Evolutionary conservation across 345 rosid genomes (phyloP), one percentile per base, ranked within the genome.

Genomic region (Pistacia integerrima): DNA sequence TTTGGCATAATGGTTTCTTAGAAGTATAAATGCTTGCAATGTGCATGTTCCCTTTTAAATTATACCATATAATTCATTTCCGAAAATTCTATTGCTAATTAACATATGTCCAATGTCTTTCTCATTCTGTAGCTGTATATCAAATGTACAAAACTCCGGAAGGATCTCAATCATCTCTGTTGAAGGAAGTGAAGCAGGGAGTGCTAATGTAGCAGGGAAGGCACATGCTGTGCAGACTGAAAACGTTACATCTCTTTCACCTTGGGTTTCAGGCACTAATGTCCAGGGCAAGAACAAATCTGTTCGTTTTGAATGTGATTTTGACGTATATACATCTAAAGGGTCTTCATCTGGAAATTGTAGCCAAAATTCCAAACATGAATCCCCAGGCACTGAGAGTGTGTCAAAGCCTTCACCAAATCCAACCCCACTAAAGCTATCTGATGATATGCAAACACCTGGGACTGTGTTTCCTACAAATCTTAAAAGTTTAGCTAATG

Each of bases 391-490:
- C 41, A 73, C 69, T 36, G 77, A 76, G 52, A 81, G 64, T 52
- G 66, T 80, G 63, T 74, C 85, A 60, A 81, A 85, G 81, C 64
- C 66, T 75, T 84, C 88, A 17, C 95, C 97, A 44, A 81, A 83
- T 76, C 97, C 97, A 59, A 97, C 96, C 22, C 84, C 96, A 33
- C 7, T 88, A 72, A 89, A 89, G 81, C 82, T 97, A 74, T 86
- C 90, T 57, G 94, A 92, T 75, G 99, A 94, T 73, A 92, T 97
- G 97, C 97, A 97, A 85, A 97, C 99, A 78, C 98, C 98, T 4
- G 99, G 97, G 78, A 94, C 99, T 67, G 84, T 89, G 78, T 96
- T 84, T 76, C 91, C 95, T 60, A 78, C 91, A 72, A 86, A 84
- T 74, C 28, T 85, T 54, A 93, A 83, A 58, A 78, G 67, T 72